These are phyloP conservation scores for Saksenaea oblongispora DNA, from an alignment of 371 early-diverging fungal species.

Conservation along the genomic window DNA sequence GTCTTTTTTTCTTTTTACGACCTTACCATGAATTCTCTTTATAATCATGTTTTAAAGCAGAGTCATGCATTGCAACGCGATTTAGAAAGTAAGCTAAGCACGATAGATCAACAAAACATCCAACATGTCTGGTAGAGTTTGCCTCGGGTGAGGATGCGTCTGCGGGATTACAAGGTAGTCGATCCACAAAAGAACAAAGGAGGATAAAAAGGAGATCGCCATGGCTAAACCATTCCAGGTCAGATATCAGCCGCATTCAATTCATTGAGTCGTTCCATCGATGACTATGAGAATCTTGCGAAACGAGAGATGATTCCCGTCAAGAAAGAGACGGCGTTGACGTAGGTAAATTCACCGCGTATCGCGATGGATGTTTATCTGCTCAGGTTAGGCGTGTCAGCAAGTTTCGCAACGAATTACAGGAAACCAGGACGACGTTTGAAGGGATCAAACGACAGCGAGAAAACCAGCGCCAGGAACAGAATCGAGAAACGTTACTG, in stretches of 20 bases:
- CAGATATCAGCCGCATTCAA: conserved; percentile 70
- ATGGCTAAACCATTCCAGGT: conserved; percentile 42
- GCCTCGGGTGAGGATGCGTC: conserved; percentile 61
- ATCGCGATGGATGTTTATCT: background rate
- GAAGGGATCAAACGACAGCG: conserved; percentile 59
- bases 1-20: background rate
- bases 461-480: conserved; percentile 42
- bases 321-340: conserved; percentile 74
- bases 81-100: conserved; percentile 40
- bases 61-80: conserved; percentile 57
- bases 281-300: conserved; percentile 73
- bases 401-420: conserved; percentile 68
- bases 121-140: conserved; percentile 35
- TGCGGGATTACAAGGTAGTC: conserved; percentile 61
- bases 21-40: conserved; percentile 57
- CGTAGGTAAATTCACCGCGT: conserved; percentile 47
- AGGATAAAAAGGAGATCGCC: background rate
- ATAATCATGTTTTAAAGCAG: conserved; percentile 66
- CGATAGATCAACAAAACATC: background rate
- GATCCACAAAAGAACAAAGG: background rate
- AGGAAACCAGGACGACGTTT: conserved; percentile 53
- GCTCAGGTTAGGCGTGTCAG: conserved; percentile 53
- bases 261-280: conserved; percentile 67
- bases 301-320: conserved; percentile 73
- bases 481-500: conserved; percentile 54